Evolutionary conservation across 2,329 filamentous ascomycete genomes (phyloP), one percentile per base, ranked within the genome.

Genomic region (Decorospora gaudefroyi): DNA sequence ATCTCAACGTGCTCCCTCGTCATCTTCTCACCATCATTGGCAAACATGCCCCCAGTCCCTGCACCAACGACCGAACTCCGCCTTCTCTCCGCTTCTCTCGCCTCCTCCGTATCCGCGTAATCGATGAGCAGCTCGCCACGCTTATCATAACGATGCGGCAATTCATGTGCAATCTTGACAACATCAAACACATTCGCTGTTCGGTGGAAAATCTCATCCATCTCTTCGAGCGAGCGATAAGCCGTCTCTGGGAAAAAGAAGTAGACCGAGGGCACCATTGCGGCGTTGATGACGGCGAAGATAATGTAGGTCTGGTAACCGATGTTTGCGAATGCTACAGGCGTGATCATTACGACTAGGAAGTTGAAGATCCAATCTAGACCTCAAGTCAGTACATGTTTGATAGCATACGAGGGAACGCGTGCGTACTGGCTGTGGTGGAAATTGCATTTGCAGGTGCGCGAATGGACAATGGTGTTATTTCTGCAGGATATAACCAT

Each of bases 391-490:
- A 95, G 81, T 93, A 92, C 17, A 9, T 28, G 22, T 27, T 12
- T 17, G 4, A 9, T 6, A 17, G n/a, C 11, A 16, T 10, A 34
- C 12, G 4, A 11, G 12, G 6, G 7, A 10, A 27, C 37, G n/a
- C n/a, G 6, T 23, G 21, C 21, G 21, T 34, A 34, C 38, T 50
- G 67, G 87, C 90, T 50, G 89, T 88, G 10, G 90, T 95, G 26
- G 89, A 90, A 34, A 96, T 82, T 57, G 82, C 90, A 49, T 95
- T 90, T 75, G 90, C 90, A 45, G 88, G 87, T 13, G 90, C 88
- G 64, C 90, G 88, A 72, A 95, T 92, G 49, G 87, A 88, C 41
- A 95, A 82, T 36, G 90, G 89, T 79, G 87, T 95, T 71, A 93
- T 87, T 76, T 96, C 90, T 64, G 90, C 90, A 59, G 67, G 68